A percentile compares a stretch with the other conserved stretches of the same genome.
Evolutionary conservation across 345 rosid species (phyloP).

Genomic region (Citrus reticulata): DNA sequence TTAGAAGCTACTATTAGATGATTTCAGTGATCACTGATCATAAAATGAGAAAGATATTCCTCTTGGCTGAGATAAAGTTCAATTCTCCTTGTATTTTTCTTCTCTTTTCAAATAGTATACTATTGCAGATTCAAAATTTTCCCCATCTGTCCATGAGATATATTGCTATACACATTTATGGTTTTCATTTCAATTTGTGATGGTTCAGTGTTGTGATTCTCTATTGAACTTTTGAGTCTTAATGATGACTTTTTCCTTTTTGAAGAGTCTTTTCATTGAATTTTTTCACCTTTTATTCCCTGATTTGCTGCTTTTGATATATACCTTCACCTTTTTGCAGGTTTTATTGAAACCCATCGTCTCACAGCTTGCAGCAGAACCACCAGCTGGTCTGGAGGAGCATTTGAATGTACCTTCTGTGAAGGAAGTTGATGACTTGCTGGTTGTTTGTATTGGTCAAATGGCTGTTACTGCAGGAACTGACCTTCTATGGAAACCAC

Average conservation of each 20-base stretch:
- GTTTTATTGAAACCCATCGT: slow-evolving; percentile 76
- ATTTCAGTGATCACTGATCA: no score
- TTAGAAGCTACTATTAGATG: no score
- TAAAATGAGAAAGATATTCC: no score
- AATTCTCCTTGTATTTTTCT: background rate
- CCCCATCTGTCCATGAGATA: background rate
- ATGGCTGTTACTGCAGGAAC: slow-evolving; percentile 89
- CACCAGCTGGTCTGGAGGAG: slow-evolving; percentile 56
- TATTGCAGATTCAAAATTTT: background rate
- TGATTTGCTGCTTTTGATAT: slow-evolving; percentile 3
- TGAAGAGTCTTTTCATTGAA: background rate
- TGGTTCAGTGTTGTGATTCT: background rate
- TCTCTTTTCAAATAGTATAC: background rate
- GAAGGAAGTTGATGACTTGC: slow-evolving; percentile 65
- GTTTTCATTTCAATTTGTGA: background rate
- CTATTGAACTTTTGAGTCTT: background rate
- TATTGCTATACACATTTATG: background rate
- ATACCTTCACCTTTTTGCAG: slow-evolving; percentile 36
- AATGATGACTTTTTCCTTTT: background rate
- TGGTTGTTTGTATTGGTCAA: slow-evolving; percentile 83
- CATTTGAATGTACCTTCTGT: slow-evolving; percentile 55
- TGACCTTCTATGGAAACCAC: slow-evolving; percentile 88
- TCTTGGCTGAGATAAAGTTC: no score
- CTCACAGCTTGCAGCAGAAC: slow-evolving; percentile 66
- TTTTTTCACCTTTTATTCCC: background rate